Evolutionary conservation across 352 stramenopile genomes (phyloP).

Genomic region (Bremia lactucae): DNA sequence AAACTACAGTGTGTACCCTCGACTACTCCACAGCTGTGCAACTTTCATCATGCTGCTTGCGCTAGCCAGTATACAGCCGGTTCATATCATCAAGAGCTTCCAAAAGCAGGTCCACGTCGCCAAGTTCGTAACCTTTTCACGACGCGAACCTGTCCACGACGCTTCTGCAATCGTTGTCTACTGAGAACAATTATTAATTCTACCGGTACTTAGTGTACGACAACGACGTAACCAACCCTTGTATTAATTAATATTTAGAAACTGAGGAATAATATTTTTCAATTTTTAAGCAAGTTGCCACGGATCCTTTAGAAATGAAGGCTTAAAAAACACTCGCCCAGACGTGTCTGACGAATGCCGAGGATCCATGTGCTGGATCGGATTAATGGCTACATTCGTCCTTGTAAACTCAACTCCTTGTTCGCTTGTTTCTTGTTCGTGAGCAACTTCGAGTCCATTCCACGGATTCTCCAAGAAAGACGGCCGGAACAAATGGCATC

Average conservation of each 20-base stretch:
- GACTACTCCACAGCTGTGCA: constrained; percentile 29
- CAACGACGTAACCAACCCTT: no score
- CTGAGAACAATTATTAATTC: no score
- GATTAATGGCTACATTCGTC: constrained; percentile 1
- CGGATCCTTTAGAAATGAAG: constrained; percentile 56
- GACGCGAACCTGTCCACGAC: constrained; percentile 13
- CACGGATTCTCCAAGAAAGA: constrained; percentile 66
- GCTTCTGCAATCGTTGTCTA: constrained; percentile 16
- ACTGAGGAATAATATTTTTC: not conserved
- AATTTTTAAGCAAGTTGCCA: no score
- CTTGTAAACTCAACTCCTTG: not conserved
- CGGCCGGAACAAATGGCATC: constrained; percentile 45
- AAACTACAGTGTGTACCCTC: constrained; percentile 30
- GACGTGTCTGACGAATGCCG: no score
- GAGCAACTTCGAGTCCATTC: constrained; percentile 21
- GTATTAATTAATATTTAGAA: no score
- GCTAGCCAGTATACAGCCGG: constrained; percentile 29
- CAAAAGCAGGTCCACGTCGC: constrained; percentile 28
- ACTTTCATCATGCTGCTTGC: constrained; percentile 32
- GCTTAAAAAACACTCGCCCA: constrained; percentile 57
- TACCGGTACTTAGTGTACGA: no score
- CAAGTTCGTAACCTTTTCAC: constrained; percentile 32
- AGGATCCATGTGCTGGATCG: constrained; percentile 11
- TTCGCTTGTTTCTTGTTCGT: no score
- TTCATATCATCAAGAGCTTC: constrained; percentile 32